Evolutionary conservation across 2,329 filamentous ascomycete genomes (phyloP).

Genomic region (Mycocentrospora acerina): DNA sequence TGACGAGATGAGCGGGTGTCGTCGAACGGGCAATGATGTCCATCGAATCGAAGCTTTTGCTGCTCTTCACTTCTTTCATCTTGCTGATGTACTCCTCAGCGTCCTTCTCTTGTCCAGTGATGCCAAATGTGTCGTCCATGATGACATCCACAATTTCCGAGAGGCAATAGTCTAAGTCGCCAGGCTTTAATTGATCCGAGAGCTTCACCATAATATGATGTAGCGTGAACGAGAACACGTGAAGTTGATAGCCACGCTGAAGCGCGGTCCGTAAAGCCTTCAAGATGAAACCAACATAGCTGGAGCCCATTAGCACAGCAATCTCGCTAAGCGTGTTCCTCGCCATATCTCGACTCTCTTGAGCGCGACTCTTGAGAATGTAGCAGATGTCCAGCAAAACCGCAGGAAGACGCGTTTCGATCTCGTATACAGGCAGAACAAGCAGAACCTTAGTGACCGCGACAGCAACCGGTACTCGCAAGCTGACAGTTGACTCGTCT

Average conservation of each 20-base stretch:
- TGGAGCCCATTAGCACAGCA: slow-evolving; percentile 73
- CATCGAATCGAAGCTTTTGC: slow-evolving; percentile 97
- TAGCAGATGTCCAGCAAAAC: slow-evolving; percentile 91
- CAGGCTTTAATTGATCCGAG: slow-evolving; percentile 71
- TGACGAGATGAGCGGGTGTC: slow-evolving; percentile 71
- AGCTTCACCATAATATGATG: slow-evolving; percentile 83
- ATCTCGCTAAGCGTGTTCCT: slow-evolving; percentile 86
- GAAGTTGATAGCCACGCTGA: slow-evolving; percentile 84
- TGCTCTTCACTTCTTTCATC: slow-evolving; percentile 97
- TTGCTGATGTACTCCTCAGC: slow-evolving; percentile 92
- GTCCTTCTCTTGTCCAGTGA: slow-evolving; percentile 91
- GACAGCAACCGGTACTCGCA: slow-evolving; percentile 85
- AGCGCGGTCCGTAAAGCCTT: slow-evolving; percentile 85
- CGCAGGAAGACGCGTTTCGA: slow-evolving; percentile 73
- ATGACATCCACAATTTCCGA: slow-evolving; percentile 76
- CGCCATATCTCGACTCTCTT: slow-evolving; percentile 88
- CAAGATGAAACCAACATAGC: slow-evolving; percentile 88
- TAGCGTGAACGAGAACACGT: slow-evolving; percentile 92
- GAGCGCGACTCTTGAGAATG: slow-evolving; percentile 84
- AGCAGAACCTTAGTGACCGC: slow-evolving; percentile 86
- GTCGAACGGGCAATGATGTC: slow-evolving; percentile 84
- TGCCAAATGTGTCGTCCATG: slow-evolving; percentile 97
- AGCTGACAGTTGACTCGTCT: slow-evolving; percentile 89
- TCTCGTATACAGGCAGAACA: slow-evolving; percentile 71
- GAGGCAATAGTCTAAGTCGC: slow-evolving; percentile 87